These are phyloP conservation scores for Daphne laureola DNA, from an alignment of 441 rosid genomes.

Conservation along the genomic window DNA sequence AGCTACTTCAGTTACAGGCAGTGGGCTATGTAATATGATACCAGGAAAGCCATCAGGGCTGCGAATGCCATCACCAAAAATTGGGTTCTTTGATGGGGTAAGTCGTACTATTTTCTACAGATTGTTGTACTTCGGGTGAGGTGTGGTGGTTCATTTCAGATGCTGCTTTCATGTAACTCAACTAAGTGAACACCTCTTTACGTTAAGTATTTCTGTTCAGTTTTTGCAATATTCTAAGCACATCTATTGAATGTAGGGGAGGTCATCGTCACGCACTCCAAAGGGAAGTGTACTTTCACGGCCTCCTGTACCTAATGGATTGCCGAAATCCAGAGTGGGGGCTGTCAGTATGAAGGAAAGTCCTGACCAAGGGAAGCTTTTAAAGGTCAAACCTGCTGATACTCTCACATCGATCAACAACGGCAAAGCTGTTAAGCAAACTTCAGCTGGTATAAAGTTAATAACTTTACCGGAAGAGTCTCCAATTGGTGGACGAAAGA, in stretches of 20 bases:
- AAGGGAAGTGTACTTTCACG: conserved; percentile 32
- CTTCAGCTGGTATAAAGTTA: conserved; percentile 15
- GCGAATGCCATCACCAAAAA: conserved; percentile 88
- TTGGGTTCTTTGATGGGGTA: conserved; percentile 98
- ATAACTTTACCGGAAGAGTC: conserved; percentile 36
- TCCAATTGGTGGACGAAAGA: conserved; percentile 29
- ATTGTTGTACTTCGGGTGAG: conserved; percentile 2
- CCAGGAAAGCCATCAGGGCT: conserved; percentile 74
- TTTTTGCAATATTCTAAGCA: conserved; percentile 6
- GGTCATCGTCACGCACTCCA: conserved; percentile 41
- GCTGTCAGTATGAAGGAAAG: conserved; percentile 27
- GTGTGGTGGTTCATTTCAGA: not conserved
- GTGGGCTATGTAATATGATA: conserved; percentile 28
- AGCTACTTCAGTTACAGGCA: conserved; percentile 29
- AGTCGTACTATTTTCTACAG: conserved; percentile 26
- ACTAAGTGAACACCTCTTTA: conserved; percentile 8
- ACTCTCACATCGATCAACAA: conserved; percentile 18
- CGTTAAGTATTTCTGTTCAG: not conserved
- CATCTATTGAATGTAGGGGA: conserved; percentile 40
- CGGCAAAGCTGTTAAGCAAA: conserved; percentile 31
- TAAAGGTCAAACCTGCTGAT: conserved; percentile 44
- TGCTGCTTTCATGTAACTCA: conserved; percentile 5
- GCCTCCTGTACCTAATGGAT: conserved; percentile 25
- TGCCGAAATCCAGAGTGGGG: conserved; percentile 30
- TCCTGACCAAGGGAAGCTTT: conserved; percentile 31